These are phyloP conservation scores for Huntiella bhutanensis DNA, from an alignment of 2,329 filamentous ascomycete genomes.

Conservation along the genomic window DNA sequence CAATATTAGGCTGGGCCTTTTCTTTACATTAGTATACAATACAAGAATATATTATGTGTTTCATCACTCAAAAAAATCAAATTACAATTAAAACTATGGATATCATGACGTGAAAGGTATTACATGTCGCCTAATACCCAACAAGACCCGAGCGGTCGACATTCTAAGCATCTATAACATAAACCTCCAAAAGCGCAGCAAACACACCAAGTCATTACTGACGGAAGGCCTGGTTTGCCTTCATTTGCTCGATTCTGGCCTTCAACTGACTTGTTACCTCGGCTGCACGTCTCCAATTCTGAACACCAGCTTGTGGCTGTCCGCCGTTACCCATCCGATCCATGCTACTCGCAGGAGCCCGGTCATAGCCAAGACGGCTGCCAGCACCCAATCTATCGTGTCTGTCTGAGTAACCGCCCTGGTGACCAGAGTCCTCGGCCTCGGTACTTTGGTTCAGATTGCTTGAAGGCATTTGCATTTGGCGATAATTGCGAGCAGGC, in stretches of 20 bases:
- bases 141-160: no score
- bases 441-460: constrained; percentile 1
- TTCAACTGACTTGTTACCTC: constrained; percentile 97
- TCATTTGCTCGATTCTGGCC: constrained; percentile 97
- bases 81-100: neutral
- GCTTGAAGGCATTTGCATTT: constrained; percentile 10
- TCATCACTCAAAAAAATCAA: neutral
- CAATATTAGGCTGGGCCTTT: no score
- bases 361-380: neutral
- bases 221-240: constrained; percentile 29
- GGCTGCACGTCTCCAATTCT: constrained; percentile 93
- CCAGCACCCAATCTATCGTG: neutral
- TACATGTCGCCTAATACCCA: no score
- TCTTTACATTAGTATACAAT: no score
- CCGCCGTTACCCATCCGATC: constrained; percentile 3
- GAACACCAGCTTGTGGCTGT: constrained; percentile 30
- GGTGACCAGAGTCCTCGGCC: constrained; percentile 6
- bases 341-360: neutral
- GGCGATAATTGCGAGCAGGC: constrained; percentile 35
- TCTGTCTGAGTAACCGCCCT: constrained; percentile 7
- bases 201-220: neutral
- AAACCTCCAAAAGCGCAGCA: neutral
- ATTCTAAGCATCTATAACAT: neutral
- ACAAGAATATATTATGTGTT: no score
- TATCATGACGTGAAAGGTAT: neutral